Base-by-base conservation (phyloP, 306 rosid species). In the Dryas drummondii region DNA sequence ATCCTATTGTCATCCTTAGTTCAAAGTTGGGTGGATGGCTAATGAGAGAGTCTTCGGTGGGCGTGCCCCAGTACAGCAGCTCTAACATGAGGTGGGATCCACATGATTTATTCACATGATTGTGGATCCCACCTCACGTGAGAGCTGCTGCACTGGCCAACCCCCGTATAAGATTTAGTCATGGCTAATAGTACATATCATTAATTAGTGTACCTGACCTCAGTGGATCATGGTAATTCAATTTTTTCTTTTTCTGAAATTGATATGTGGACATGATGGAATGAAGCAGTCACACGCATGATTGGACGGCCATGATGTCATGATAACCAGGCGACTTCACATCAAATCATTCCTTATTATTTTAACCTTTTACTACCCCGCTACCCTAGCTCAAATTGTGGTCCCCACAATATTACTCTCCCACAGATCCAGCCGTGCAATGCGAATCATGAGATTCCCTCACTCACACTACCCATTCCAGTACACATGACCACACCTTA, bases 291-390 rank as follows among this genome's bases (percentile, higher is more conserved):
- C 85, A 66, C 79, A 53, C 37, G 37, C 74, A 84, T 88, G 91
- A 90, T 88, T 93, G 89, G 89, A 93, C 92, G 92, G 82, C 79
- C 85, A 62, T 86, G 89, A 84, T 92, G 87, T 90, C 96, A 88
- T 87, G 59, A 86, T 92, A 77, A 81, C 82, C 66, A 63, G 53
- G 61, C 27, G 61, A 79, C 72, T 84, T 80, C 82, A 72, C 84
- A 75, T 81, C 84, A 66, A 69, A 86, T 86, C 82, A 83, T 79
- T 84, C 81, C 78, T 52, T 49, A 59, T 56, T 72, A 80, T 83
- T 78, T 75, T 53, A 53, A 40, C 26, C 44, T 48, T n/a, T 16
- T 17, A 19, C 27, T 42, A n/a, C 51, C 22, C 70, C 73, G 72
- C 70, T 9, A 51, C 60, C 59, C 15, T 62, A 13, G 41, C 22